Conservation (phyloP, 352 stramenopile genomes). For the Pythium myriotylum region DNA sequence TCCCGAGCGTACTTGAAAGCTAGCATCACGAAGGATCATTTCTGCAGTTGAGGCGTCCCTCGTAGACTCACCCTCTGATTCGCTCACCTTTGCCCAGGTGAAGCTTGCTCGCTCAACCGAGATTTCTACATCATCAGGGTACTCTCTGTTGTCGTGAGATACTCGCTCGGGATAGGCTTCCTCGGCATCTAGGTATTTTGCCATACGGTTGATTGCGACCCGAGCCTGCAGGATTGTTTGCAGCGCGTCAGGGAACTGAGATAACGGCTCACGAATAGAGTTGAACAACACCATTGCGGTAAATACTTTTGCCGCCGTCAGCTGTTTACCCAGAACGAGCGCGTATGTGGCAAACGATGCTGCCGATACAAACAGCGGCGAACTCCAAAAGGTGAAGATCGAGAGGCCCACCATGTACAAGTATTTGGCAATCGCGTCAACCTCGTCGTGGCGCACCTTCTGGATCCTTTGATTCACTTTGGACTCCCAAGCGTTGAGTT, state of each 20-base stretch:
- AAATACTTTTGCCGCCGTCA: constrained; percentile 41
- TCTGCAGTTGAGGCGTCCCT: too few relatives aligned
- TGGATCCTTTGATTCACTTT: constrained; percentile 73
- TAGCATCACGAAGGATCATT: too few relatives aligned
- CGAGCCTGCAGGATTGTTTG: constrained; percentile 25
- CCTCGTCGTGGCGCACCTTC: constrained; percentile 56
- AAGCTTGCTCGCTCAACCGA: too few relatives aligned
- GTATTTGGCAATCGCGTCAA: constrained; percentile 58
- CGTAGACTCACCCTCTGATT: too few relatives aligned
- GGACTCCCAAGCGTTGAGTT: constrained; percentile 90
- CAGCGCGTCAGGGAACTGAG: constrained; percentile 21
- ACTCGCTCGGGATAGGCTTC: too few relatives aligned
- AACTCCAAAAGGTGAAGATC: constrained; percentile 52
- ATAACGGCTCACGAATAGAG: constrained; percentile 28
- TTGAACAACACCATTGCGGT: constrained; percentile 36
- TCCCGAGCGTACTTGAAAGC: constrained; percentile 31
- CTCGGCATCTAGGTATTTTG: constrained; percentile 36
- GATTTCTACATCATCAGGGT: too few relatives aligned
- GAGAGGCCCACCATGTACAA: constrained; percentile 61
- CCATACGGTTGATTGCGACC: constrained; percentile 23
- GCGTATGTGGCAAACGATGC: constrained; percentile 38
- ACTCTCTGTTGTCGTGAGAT: too few relatives aligned
- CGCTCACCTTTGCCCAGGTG: too few relatives aligned
- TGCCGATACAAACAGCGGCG: constrained; percentile 34
- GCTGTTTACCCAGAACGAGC: constrained; percentile 30